phyloP scores from a whole-genome alignment of 805 yeast genomes.

The Yarrowia osloensis region DNA sequence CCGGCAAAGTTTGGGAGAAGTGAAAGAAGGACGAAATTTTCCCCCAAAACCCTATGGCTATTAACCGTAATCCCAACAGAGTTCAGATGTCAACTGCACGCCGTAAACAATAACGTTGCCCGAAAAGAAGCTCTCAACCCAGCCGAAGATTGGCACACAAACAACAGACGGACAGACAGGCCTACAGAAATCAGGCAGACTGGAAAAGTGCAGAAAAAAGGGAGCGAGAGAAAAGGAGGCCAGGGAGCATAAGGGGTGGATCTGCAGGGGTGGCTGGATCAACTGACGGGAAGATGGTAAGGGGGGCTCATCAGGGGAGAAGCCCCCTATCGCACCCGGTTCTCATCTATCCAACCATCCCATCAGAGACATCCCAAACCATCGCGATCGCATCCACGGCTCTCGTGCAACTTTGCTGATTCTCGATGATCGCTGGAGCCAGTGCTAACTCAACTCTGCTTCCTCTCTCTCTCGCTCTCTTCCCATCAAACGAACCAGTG shows the following conservation, averaged over 20 bases:
- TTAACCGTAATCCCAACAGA: background rate
- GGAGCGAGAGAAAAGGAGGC: constrained; percentile 14
- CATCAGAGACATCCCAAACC: background rate
- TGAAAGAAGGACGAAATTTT: constrained; percentile 8
- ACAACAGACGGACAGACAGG: constrained; percentile 11
- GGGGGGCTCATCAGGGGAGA: background rate
- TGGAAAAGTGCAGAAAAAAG: background rate
- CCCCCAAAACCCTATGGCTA: background rate
- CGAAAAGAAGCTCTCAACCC: constrained; percentile 25
- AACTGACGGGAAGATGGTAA: background rate
- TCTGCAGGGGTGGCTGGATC: constrained; percentile 29
- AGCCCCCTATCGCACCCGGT: background rate
- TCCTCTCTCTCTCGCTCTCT: background rate
- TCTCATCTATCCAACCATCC: background rate
- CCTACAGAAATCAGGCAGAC: background rate
- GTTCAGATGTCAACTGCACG: constrained; percentile 13
- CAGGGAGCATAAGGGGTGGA: constrained; percentile 1
- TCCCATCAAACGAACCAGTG: background rate
- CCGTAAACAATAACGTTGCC: constrained; percentile 27
- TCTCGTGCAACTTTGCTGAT: constrained; percentile 19
- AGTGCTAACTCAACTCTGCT: background rate
- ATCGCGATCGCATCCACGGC: background rate
- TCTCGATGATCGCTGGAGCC: background rate
- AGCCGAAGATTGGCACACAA: constrained; percentile 8
- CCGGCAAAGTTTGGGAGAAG: constrained; percentile 23